Evolutionary conservation across 2,329 filamentous ascomycete genomes (phyloP).

Genomic region (Dactylella cylindrospora): DNA sequence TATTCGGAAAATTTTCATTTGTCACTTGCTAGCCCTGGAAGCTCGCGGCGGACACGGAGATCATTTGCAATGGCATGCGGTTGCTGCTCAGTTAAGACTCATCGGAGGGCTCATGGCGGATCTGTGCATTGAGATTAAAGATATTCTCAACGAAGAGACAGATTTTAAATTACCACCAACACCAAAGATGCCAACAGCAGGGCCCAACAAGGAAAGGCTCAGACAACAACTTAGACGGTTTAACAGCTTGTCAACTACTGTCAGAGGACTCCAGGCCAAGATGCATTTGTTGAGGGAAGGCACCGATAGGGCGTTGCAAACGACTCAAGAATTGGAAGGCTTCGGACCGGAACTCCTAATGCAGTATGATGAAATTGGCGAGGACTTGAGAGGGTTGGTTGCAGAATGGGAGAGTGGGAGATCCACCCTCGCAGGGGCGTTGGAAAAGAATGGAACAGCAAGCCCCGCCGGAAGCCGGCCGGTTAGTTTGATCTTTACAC

Average conservation of each 20-base stretch:
- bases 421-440: conserved; percentile 75
- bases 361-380: conserved; percentile 92
- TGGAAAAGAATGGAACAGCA: conserved; percentile 71
- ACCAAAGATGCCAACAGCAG: conserved; percentile 61
- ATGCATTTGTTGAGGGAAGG: conserved; percentile 89
- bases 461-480: conserved; percentile 63
- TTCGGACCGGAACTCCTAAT: conserved; percentile 75
- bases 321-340: conserved; percentile 64
- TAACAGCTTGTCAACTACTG: conserved; percentile 82
- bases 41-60: conserved; percentile 76
- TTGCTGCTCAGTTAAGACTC: conserved; percentile 71
- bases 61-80: conserved; percentile 74
- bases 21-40: conserved; percentile 83
- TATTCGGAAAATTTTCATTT: conserved; percentile 80
- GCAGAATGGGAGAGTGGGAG: conserved; percentile 86
- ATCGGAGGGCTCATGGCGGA: conserved; percentile 64
- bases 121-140: conserved; percentile 67
- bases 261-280: conserved; percentile 89
- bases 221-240: conserved; percentile 85
- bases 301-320: conserved; percentile 75
- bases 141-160: conserved; percentile 74
- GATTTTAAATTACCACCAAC: conserved; percentile 61
- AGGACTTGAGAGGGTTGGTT: conserved; percentile 77
- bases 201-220: conserved; percentile 73
- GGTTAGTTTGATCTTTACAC: conserved; percentile 52